Evolutionary conservation across 2,329 filamentous ascomycete genomes (phyloP), one percentile per base, ranked within the genome.

Genomic region (Hypoxylon sp.): DNA sequence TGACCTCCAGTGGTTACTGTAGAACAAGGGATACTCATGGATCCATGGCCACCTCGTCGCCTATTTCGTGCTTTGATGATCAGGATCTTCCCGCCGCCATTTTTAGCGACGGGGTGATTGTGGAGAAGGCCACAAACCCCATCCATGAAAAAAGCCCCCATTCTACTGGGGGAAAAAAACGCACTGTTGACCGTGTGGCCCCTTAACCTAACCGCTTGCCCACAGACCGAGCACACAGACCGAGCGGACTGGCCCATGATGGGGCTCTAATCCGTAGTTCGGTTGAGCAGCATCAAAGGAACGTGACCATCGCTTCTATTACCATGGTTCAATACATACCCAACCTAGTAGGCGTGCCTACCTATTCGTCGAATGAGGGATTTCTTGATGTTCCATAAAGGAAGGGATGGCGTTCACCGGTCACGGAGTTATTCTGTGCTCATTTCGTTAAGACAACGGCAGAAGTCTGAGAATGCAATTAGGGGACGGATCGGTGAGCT

Each of bases 31-130:
- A 58, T 14, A 64, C 58, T 48, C 51, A 60, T 63, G 56, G 59
- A 58, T 57, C 56, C 36, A 59, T 59, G 61, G 55, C 55, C 55
- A 65, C 56, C 60, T 66, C 67, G 63, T 66, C 69, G 65, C 63
- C 60, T 70, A 60, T 68, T 69, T 67, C 66, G 48, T 68, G 65
- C 59, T 68, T 66, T 62, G 59, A 65, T 69, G 65, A 68, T 68
- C 62, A 68, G 65, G 70, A 72, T 72, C 68, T 72, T 69, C 68
- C 70, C 64, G 65, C 65, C 34, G 60, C 70, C 70, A 72, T 70
- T 70, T 72, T 70, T 72, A 72, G 70, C 63, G 70, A 68, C 58
- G 59, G 68, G 63, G 70, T 61, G 65, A 65, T 69, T 72, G 68
- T 70, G 68, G 70, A 70, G 68, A 72, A 65, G 43, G 45, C 53